These are phyloP conservation scores for Nyssa sinensis DNA, from an alignment of 148 eudicot species.

Conservation along the genomic window DNA sequence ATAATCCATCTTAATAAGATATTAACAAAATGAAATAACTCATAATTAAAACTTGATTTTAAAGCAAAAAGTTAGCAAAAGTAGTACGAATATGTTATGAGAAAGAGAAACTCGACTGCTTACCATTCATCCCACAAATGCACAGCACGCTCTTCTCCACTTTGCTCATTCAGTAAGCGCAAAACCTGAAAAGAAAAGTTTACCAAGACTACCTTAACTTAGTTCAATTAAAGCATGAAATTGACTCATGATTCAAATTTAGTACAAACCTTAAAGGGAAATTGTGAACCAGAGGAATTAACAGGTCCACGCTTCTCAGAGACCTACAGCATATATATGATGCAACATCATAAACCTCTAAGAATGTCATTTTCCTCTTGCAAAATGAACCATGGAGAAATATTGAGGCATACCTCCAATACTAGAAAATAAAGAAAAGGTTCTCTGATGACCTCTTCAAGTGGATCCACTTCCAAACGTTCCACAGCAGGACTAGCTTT, in stretches of 20 bases:
- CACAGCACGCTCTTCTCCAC: conserved; percentile 73
- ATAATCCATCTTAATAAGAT: conserved; percentile 1
- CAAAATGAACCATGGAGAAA: background rate
- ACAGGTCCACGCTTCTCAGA: conserved; percentile 59
- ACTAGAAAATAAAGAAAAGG: conserved; percentile 50
- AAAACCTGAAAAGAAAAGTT: conserved; percentile 53
- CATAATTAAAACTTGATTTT: background rate
- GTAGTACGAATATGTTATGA: background rate
- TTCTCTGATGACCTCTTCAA: conserved; percentile 21
- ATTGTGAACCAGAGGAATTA: conserved; percentile 45
- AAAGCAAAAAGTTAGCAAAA: background rate
- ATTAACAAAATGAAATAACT: background rate
- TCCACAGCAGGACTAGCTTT: conserved; percentile 17
- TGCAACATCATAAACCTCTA: conserved; percentile 1
- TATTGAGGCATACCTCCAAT: conserved; percentile 48
- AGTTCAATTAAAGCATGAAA: conserved; percentile 3
- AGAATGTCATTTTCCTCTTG: background rate
- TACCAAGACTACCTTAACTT: background rate
- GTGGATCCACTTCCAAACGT: conserved; percentile 5
- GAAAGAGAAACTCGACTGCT: conserved; percentile 18
- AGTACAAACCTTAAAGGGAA: conserved; percentile 56
- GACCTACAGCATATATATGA: conserved; percentile 46
- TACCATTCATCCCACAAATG: conserved; percentile 90
- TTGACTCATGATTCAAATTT: conserved; percentile 3
- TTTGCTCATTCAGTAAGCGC: conserved; percentile 79